Evolutionary conservation across 139 green algal species (phyloP).

Genomic region (Eudorina sp.): DNA sequence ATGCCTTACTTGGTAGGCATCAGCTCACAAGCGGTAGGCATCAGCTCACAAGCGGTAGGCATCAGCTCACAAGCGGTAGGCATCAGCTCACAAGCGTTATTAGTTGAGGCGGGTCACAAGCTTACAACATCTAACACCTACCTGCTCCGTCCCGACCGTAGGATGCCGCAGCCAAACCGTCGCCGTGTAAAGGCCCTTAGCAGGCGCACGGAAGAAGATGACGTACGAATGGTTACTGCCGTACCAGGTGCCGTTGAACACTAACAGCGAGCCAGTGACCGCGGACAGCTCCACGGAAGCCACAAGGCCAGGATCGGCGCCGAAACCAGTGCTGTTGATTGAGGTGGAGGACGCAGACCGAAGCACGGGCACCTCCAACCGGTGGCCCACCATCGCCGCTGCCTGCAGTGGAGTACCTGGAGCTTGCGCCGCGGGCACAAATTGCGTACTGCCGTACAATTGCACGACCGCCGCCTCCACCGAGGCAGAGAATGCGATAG

Average conservation of each 20-base stretch:
- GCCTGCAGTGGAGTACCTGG: too few relatives aligned
- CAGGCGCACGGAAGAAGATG: not conserved
- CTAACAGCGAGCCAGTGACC: too few relatives aligned
- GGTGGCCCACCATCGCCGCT: not conserved
- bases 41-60: too few relatives aligned
- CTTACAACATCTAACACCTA: too few relatives aligned
- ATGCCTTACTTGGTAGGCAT: too few relatives aligned
- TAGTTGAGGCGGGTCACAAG: too few relatives aligned
- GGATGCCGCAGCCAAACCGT: not conserved
- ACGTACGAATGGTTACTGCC: constrained; percentile 6
- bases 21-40: too few relatives aligned
- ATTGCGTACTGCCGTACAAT: constrained; percentile 14
- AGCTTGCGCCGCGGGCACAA: not conserved
- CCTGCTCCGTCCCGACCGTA: not conserved
- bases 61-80: too few relatives aligned
- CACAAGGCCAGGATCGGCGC: constrained; percentile 9
- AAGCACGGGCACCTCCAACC: not conserved
- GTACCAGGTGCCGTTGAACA: constrained; percentile 33
- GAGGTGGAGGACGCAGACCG: not conserved
- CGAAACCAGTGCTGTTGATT: not conserved
- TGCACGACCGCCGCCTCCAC: not conserved
- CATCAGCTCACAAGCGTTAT: too few relatives aligned
- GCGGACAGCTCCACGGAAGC: not conserved
- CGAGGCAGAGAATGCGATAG: not conserved
- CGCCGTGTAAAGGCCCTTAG: not conserved